Evolutionary conservation across 1,139 yeast species (phyloP).

Genomic region (Taphrina deformans): DNA sequence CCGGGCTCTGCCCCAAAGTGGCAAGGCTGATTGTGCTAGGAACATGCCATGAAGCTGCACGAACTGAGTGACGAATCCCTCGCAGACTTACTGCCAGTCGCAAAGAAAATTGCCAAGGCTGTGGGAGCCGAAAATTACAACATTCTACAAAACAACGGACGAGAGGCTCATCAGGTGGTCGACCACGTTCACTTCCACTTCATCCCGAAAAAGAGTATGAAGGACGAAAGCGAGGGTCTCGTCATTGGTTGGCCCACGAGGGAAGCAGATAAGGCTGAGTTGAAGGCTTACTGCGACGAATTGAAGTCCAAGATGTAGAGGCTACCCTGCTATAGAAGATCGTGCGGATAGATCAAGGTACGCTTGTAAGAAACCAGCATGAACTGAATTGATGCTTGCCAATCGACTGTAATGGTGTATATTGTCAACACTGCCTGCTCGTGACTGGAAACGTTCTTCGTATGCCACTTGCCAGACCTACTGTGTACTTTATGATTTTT

Average conservation of each 20-base stretch:
- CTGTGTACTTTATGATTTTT: too few species aligned
- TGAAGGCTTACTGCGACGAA: constrained; percentile 26
- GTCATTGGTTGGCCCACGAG: constrained; percentile 92
- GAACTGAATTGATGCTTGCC: too few species aligned
- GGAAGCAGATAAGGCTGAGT: constrained; percentile 42
- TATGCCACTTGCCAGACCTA: too few species aligned
- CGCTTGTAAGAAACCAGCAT: too few species aligned
- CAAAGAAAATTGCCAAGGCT: constrained; percentile 77
- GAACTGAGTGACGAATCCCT: constrained; percentile 87
- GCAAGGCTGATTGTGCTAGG: constrained; percentile 48
- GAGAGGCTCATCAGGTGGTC: constrained; percentile 86
- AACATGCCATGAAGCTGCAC: constrained; percentile 89
- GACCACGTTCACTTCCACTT: constrained; percentile 96
- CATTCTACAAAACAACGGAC: constrained; percentile 53
- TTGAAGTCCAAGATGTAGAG: constrained; percentile 21
- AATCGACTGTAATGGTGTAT: too few species aligned
- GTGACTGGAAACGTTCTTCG: too few species aligned
- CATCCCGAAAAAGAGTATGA: constrained; percentile 66
- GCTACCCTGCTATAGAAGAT: too few species aligned
- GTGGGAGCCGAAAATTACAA: constrained; percentile 78
- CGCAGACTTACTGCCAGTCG: constrained; percentile 79
- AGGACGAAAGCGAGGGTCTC: constrained; percentile 66
- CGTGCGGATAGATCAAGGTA: too few species aligned
- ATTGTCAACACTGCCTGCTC: too few species aligned
- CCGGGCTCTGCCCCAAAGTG: too few species aligned